Evolutionary conservation across 495 filamentous ascomycete genomes (phyloP).

Genomic region (Penicillium egyptiacum): DNA sequence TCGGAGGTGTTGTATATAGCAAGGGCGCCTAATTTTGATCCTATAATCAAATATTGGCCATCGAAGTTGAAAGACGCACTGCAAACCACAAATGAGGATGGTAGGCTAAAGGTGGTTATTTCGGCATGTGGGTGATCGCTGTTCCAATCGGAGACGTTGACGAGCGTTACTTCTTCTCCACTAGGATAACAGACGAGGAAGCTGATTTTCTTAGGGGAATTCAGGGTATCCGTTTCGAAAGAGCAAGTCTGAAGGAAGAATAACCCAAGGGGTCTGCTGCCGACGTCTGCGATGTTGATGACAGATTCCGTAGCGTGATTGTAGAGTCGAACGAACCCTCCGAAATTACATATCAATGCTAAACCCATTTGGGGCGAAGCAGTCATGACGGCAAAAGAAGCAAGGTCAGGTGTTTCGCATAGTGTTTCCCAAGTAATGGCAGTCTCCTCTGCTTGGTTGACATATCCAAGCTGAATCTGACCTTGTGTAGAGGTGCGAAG

Average conservation of each 20-base stretch:
- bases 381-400: conserved; percentile 31
- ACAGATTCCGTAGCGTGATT: conserved; percentile 35
- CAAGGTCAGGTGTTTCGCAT: conserved; percentile 32
- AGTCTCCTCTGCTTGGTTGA: conserved; percentile 19
- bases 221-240: neutral
- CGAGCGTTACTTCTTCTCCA: conserved; percentile 31
- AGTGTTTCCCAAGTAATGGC: conserved; percentile 35
- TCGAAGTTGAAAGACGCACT: conserved; percentile 39
- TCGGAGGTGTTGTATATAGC: conserved; percentile 48
- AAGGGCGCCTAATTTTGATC: conserved; percentile 64
- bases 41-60: conserved; percentile 58
- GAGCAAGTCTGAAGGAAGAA: conserved; percentile 26
- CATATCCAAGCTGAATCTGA: conserved; percentile 53
- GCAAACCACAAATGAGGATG: conserved; percentile 37
- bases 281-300: conserved; percentile 21
- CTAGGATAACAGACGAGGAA: conserved; percentile 37
- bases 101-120: conserved; percentile 29
- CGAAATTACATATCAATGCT: conserved; percentile 38
- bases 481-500: conserved; percentile 62
- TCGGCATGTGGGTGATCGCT: conserved; percentile 21
- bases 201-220: conserved; percentile 3
- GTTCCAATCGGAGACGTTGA: conserved; percentile 25
- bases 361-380: conserved; percentile 31
- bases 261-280: conserved; percentile 30
- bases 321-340: conserved; percentile 38